These are phyloP conservation scores for Arabidopsis hybrid DNA, from an alignment of 441 rosid genomes.

Conservation along the genomic window DNA sequence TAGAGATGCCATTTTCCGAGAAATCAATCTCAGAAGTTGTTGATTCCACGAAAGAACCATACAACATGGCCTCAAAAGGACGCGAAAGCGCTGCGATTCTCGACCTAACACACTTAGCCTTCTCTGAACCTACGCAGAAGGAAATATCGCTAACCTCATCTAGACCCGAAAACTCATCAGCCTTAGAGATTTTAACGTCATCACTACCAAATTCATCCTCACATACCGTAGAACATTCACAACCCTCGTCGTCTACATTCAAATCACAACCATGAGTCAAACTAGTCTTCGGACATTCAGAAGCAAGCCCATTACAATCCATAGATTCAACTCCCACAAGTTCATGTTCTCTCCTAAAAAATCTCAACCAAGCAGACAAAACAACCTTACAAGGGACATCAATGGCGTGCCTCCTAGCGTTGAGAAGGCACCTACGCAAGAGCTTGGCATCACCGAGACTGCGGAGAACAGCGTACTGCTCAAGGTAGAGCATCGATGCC, in stretches of 20 bases:
- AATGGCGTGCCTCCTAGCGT: slow-evolving; percentile 61
- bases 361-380: slow-evolving; percentile 70
- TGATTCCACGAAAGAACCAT: slow-evolving; percentile 67
- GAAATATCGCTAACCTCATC: slow-evolving; percentile 58
- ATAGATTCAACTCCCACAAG: slow-evolving; percentile 60
- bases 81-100: slow-evolving; percentile 67
- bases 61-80: slow-evolving; percentile 69
- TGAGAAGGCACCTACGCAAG: slow-evolving; percentile 59
- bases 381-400: slow-evolving; percentile 72
- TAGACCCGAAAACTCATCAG: slow-evolving; percentile 45
- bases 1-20: slow-evolving; percentile 57
- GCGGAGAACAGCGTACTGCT: slow-evolving; percentile 55
- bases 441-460: slow-evolving; percentile 67
- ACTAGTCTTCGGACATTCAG: slow-evolving; percentile 70
- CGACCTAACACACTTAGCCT: slow-evolving; percentile 57
- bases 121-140: slow-evolving; percentile 59
- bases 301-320: slow-evolving; percentile 65
- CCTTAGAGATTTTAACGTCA: slow-evolving; percentile 18
- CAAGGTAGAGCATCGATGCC: slow-evolving; percentile 51
- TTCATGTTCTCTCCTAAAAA: slow-evolving; percentile 71
- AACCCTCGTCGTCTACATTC: slow-evolving; percentile 52
- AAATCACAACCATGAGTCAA: slow-evolving; percentile 56
- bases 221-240: slow-evolving; percentile 49
- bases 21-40: slow-evolving; percentile 59
- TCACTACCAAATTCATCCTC: slow-evolving; percentile 21